phyloP scores from a whole-genome alignment of 2,329 filamentous ascomycete species.

The Fusarium sp. region DNA sequence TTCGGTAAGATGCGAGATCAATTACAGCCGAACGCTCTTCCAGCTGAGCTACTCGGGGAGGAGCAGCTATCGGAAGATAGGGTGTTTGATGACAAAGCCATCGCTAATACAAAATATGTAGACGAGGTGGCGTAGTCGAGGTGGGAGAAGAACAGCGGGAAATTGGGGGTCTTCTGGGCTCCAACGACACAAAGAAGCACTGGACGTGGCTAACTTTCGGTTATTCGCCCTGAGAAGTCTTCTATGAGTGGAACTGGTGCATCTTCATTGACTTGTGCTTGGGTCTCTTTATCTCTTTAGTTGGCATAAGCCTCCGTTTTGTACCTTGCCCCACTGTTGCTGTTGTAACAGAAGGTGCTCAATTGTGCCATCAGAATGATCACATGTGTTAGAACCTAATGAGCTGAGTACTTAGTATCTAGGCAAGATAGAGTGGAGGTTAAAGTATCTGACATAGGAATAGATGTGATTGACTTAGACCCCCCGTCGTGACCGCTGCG shows the following conservation, averaged over 20 bases:
- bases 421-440: too few relatives aligned
- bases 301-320: too few relatives aligned
- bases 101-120: neutral
- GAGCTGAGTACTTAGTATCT: too few relatives aligned
- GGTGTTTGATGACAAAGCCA: neutral
- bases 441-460: too few relatives aligned
- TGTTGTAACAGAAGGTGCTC: too few relatives aligned
- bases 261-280: neutral
- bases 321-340: too few relatives aligned
- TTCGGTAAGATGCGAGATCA: slow-evolving; percentile 28
- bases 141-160: neutral
- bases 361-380: too few relatives aligned
- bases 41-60: slow-evolving; percentile 40
- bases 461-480: too few relatives aligned
- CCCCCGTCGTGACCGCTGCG: too few relatives aligned
- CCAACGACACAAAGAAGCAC: neutral
- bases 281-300: neutral
- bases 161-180: neutral
- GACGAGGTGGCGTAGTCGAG: neutral
- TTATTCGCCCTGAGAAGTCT: neutral
- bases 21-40: slow-evolving; percentile 40
- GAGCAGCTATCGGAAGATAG: slow-evolving; percentile 2
- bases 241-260: neutral
- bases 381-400: too few relatives aligned
- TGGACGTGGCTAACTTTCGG: neutral